Evolutionary conservation across 257 asterid genomes (phyloP), one percentile per base, ranked within the genome.

Genomic region (Hygrophila difformis): DNA sequence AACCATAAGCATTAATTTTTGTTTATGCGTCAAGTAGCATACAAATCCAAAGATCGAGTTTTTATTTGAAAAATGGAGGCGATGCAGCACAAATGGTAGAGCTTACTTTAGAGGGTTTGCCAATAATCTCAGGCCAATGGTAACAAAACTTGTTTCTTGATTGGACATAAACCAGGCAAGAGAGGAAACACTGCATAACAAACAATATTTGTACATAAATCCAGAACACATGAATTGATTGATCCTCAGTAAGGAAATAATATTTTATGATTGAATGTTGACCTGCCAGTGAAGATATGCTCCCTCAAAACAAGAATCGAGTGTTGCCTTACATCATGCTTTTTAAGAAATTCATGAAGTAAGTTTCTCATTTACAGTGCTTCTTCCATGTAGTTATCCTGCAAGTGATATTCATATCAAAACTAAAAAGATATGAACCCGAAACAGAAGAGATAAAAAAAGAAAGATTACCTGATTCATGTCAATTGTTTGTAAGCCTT

Each of bases 401-500:
- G 45, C 49, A 61, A 56, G 23, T 20, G 46, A 44, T 47, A 29
- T 23, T 44, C 23, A 44, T 12, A 26, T 49, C 43, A 45, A 36
- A 45, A 43, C 52, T 37, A 6, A 24, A 52, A 28, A 13, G 46
- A 56, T 19, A n/a, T 17, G 8, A 56, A 47, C 10, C 36, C 22
- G 29, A 43, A 39, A 34, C 39, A 20, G 22, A 18, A 1, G 46
- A 37, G 42, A 12, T 2, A 8, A 7, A 34, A 34, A 12, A 20
- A 13, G 0, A 26, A 26, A 3, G n/a, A 11, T 8, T 84, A 84
- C 95, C 93, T 84, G 95, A 65, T 85, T 85, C 95, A 85, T 85
- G 69, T 85, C 95, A 57, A 85, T 85, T 55, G 95, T 78, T 66
- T 85, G 95, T 44, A 85, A 75, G 46, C 87, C 93, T 76, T 85